phyloP scores from a whole-genome alignment of 108 stramenopile genomes.

The Cafeteria roenbergensis region DNA sequence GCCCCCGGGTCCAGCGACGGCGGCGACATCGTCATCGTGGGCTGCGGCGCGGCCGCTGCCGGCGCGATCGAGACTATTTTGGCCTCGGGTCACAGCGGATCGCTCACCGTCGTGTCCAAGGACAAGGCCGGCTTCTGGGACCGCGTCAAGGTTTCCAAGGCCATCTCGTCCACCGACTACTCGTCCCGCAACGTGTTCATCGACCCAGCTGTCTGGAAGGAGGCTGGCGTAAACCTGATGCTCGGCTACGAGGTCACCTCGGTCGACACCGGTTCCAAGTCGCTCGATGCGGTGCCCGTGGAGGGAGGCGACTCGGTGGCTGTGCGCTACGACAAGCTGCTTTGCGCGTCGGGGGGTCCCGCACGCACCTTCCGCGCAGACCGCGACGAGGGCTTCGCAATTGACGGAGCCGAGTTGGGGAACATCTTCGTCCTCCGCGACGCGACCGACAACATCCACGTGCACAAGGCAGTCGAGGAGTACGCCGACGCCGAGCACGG shows the following conservation, averaged over 20 bases:
- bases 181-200: neutral
- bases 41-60: neutral
- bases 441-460: neutral
- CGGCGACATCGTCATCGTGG: neutral
- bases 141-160: neutral
- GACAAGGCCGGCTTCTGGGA: neutral
- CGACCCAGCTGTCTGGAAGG: neutral
- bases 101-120: neutral
- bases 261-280: neutral
- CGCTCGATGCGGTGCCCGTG: too few species aligned
- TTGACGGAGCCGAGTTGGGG: neutral
- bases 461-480: neutral
- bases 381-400: neutral
- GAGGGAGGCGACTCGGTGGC: too few species aligned
- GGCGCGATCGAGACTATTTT: neutral
- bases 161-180: neutral
- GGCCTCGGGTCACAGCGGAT: neutral
- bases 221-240: neutral
- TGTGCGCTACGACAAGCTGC: neutral
- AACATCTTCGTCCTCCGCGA: neutral
- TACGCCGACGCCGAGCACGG: too few species aligned
- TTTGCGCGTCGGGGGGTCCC: neutral
- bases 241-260: neutral
- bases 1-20: neutral
- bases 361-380: neutral